Evolutionary conservation across 495 filamentous ascomycete genomes (phyloP), one percentile per base, ranked within the genome.

Genomic region (Aspergillus cristatus): DNA sequence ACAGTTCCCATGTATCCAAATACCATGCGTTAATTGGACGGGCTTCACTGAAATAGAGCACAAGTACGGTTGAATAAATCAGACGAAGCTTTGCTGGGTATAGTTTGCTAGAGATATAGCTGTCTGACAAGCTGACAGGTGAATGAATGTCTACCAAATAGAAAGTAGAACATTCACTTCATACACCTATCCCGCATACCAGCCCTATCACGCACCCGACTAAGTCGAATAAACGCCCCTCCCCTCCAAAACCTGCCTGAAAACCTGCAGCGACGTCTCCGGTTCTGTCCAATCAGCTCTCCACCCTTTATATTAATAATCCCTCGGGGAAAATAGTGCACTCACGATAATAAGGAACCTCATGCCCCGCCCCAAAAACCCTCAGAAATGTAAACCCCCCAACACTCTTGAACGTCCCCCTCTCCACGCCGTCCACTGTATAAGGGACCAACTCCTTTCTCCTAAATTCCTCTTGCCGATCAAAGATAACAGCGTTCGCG

Each of bases 281-380:
- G 70, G 69, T 41, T 70, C 55, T 64, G 18, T 24, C 22, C 14
- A 35, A 11, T 24, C 20, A 24, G 20, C 8, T n/a, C n/a, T n/a
- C n/a, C n/a, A 24, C 20, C 20, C 20, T 4, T 4, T 24, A 24
- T n/a, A n/a, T n/a, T n/a, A n/a, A n/a, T n/a, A n/a, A n/a, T n/a
- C n/a, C n/a, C n/a, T n/a, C n/a, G 13, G 1, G 18, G 41, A 15
- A 26, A 18, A 12, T 2, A 7, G 8, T 3, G 1, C 10, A 41
- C 41, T 38, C 28, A 68, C 57, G 64, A 51, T 70, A 72, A 40
- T 61, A 71, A 13, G 63, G 59, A 24, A 74, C 60, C 41, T 70
- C 65, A 47, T 77, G 73, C 2, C 74, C 72, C 0, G 73, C 71
- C 0, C 55, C 68, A 48, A 63, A 75, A 2, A 76, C 70, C 18